A percentile compares a stretch with the other conserved stretches of the same genome.
Conservation (phyloP, 495 filamentous ascomycete species). For the Staphylotrichum longicolle region DNA sequence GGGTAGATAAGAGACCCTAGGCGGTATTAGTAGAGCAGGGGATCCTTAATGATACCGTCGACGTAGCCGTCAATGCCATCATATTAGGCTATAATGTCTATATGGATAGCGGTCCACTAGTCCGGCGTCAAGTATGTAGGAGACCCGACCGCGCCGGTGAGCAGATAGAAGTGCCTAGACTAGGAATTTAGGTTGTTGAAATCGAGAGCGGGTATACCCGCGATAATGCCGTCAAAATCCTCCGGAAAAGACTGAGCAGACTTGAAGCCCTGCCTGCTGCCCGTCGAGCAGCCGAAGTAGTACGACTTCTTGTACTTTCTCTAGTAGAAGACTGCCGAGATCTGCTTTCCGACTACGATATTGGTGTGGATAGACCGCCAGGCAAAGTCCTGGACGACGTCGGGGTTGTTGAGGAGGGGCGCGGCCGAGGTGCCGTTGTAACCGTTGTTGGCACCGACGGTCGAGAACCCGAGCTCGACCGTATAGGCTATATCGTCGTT, state of each 20-base stretch:
- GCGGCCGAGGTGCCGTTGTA: slow-evolving; percentile 2
- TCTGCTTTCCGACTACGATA: slow-evolving; percentile 42
- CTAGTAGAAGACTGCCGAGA: slow-evolving; percentile 47
- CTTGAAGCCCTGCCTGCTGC: slow-evolving; percentile 57
- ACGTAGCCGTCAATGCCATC: slow-evolving; percentile 60
- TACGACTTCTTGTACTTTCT: slow-evolving; percentile 47
- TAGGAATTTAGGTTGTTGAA: slow-evolving; percentile 35
- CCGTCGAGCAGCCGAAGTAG: slow-evolving; percentile 57
- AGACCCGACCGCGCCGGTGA: slow-evolving; percentile 34
- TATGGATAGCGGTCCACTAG: slow-evolving; percentile 52
- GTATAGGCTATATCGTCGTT: slow-evolving; percentile 8
- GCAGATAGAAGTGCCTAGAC: neutral
- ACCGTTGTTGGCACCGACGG: slow-evolving; percentile 12
- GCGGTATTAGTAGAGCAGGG: slow-evolving; percentile 56
- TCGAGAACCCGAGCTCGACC: slow-evolving; percentile 4
- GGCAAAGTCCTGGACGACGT: slow-evolving; percentile 39
- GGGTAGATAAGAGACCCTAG: slow-evolving; percentile 55
- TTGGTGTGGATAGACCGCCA: slow-evolving; percentile 54
- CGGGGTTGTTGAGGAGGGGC: slow-evolving; percentile 2
- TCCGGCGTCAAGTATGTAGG: slow-evolving; percentile 52
- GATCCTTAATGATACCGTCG: slow-evolving; percentile 64
- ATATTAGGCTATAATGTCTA: slow-evolving; percentile 63
- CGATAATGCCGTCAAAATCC: slow-evolving; percentile 65
- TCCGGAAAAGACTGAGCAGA: slow-evolving; percentile 53
- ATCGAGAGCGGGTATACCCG: slow-evolving; percentile 35